Base-by-base conservation (phyloP, 371 early-diverging fungal species). In the Polyrhizophydium stewartii region DNA sequence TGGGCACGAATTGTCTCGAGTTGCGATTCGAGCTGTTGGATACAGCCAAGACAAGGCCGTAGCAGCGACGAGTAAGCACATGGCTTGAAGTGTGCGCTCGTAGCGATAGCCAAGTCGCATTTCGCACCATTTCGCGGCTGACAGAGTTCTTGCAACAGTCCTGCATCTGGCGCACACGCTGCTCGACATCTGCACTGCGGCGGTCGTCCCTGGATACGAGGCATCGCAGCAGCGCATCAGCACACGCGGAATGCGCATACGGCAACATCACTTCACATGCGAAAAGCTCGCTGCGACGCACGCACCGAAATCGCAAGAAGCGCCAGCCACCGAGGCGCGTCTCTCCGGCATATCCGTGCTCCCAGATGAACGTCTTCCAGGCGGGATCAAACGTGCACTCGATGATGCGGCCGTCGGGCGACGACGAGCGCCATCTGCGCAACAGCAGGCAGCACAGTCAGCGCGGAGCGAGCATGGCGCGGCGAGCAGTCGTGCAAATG, bases 321-420 rank as follows among this genome's bases (percentile, higher is more conserved):
- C 71, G 59, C 76, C 76, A 76, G 17, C 69, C 62, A 28, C 73
- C 71, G 17, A 50, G 59, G n/a, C 64, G 21, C 25, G 33, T 24
- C 17, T 31, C 25, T 32, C 50, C 59, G 22, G 60, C 65, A 60
- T 71, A 68, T 24, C 71, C 71, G 30, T 58, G 46, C 35, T 71
- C 71, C 50, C 53, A 65, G 9, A 68, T 45, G 30, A 51, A 32
- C 22, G 70, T 72, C 32, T 49, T 55, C 73, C 74, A 74, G 1
- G 55, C 30, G 13, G 61, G 58, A 59, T 77, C 78, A 61, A 67
- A 77, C n/a, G 63, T 50, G 38, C 66, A 77, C 37, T 77, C 78
- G 3, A 57, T 69, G 41, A 77, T 70, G 37, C 81, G 78, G 22
- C 86, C 87, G 64, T 88, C 84, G 17, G 91, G 88, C 19, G 84